Evolutionary conservation across 1,284 basidiomycete species (phyloP), one percentile per base, ranked within the genome.

Genomic region (Meripilus lineatus): DNA sequence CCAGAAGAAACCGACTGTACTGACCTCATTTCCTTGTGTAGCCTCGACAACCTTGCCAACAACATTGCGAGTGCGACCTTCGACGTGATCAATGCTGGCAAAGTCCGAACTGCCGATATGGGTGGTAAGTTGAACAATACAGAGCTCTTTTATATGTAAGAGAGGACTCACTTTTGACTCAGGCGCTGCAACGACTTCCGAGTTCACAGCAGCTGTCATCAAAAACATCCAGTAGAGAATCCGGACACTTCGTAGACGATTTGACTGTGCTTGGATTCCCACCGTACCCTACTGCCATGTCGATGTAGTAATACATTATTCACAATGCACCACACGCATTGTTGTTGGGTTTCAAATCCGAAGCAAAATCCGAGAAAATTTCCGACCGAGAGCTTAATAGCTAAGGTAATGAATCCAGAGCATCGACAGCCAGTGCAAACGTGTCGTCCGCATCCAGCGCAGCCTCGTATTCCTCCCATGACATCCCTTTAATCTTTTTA

Each of bases 101-200:
- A 92, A 67, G 81, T 95, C 65, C 81, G 88, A 63, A 99, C 95
- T 23, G 87, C 91, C 47, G 95, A 99, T 66, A 91, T 98, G 86
- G 90, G 90, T 53, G 94, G 93, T 86, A 66, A 67, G 84, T 75
- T 47, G 17, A 11, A 11, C 45, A 22, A 46, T 32, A 21, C 7
- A 23, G 23, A 32, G 17, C 37, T 42, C 3, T 47, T 32, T 26
- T 14, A 23, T 23, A 24, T 20, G 32, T 28, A 28, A 52, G 13
- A 32, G 40, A 41, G 34, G 20, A 42, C 35, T 24, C 24, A 30
- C 48, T 33, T 32, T 37, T 43, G 32, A 15, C 38, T 10, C 50
- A 90, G 89, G 91, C 50, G 81, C 84, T 55, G 77, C 90, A 33
- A 89, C 88, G 32, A 96, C 93, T 42, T 90, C 89, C 38, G 92